Base-by-base conservation (phyloP, 2,329 filamentous ascomycete genomes). In the Alternaria brassicae region DNA sequence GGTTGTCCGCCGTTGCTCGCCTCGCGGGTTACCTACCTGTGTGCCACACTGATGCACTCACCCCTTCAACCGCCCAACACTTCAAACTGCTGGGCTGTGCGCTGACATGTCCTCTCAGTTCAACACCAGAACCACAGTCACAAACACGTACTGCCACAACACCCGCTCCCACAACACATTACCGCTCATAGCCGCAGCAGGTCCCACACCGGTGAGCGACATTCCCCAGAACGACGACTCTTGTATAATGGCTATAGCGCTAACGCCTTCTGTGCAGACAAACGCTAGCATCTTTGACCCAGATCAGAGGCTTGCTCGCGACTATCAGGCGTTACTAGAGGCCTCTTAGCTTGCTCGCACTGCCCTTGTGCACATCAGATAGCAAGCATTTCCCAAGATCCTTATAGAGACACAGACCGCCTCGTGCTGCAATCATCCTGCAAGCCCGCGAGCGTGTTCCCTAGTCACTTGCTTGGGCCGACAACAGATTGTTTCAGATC, bases 401-500 rank as follows among this genome's bases (percentile, higher is more conserved):
- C 69, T 74, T 75, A 76, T 72, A 77, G 67, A 64, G 66, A 72
- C 74, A 77, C 74, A 72, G 70, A 72, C 66, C 58, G 73, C 73
- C 73, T 74, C 71, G 75, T 77, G 74, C 72, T 71, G 71, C 73
- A 68, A 70, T 72, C 71, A 75, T 66, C 67, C 69, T 70, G 68
- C 66, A 69, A 63, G 60, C 63, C 64, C 61, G 57, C 60, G 65
- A 67, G 64, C 74, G 70, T 69, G 73, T 76, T 72, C 70, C 70
- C 60, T 66, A 71, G 70, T 74, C 70, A 74, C 69, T 76, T 72
- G 71, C 68, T 67, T 64, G 68, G 66, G 68, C 70, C 69, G 58
- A 70, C 72, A 65, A 71, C 66, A 72, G 62, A 69, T 69, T 69
- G 74, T 77, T 77, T 77, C 75, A 77, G 74, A 77, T 74, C 72